Evolutionary conservation across 352 stramenopile genomes (phyloP).

Genomic region (Phytophthora tubulina): DNA sequence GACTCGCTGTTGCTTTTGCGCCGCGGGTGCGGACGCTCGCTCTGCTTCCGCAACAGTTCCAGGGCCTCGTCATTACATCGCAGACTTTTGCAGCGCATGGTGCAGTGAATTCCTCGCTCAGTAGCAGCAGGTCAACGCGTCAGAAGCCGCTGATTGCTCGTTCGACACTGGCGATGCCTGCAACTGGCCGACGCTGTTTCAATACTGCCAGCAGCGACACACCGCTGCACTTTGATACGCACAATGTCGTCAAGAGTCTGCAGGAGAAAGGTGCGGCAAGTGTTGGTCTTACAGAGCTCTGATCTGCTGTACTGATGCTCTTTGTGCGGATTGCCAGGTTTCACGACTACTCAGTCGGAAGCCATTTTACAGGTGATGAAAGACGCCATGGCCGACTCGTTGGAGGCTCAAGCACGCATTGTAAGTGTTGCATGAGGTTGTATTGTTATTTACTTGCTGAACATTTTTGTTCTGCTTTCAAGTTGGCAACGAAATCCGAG

Average conservation of each 20-base stretch:
- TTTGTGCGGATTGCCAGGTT: constrained; percentile 51
- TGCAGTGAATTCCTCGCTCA: constrained; percentile 1
- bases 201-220: constrained; percentile 24
- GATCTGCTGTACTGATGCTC: constrained; percentile 1
- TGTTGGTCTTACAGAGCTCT: not conserved
- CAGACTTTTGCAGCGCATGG: constrained; percentile 1
- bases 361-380: constrained; percentile 88
- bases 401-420: constrained; percentile 76
- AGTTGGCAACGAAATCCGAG: constrained; percentile 90
- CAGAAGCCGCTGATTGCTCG: constrained; percentile 3
- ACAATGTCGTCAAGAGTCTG: constrained; percentile 82
- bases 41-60: constrained; percentile 13
- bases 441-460: not conserved
- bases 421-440: constrained; percentile 43
- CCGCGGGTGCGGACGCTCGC: constrained; percentile 16
- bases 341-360: constrained; percentile 71
- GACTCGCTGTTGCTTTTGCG: constrained; percentile 2
- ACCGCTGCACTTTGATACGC: constrained; percentile 54
- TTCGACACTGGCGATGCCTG: constrained; percentile 11
- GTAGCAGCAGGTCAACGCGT: not conserved
- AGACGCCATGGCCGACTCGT: constrained; percentile 79
- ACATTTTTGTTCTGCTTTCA: constrained; percentile 6
- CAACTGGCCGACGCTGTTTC: constrained; percentile 29
- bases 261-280: constrained; percentile 68
- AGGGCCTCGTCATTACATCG: not conserved